phyloP scores from a whole-genome alignment of 164 flowering plant species.

The Macadamia tetraphylla region DNA sequence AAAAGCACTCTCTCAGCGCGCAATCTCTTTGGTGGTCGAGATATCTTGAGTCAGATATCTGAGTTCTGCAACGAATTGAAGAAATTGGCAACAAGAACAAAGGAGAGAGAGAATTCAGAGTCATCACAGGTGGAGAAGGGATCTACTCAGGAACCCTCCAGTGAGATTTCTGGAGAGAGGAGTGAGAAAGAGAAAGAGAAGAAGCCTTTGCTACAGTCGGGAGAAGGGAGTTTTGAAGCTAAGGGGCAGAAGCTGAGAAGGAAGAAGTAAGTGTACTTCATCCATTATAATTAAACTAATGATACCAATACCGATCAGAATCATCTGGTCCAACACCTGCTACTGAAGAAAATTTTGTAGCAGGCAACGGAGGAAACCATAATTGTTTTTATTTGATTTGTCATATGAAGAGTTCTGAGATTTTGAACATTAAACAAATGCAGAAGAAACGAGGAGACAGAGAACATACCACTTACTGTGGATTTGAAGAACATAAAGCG shows the following conservation, averaged over 20 bases:
- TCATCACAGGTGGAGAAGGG: constrained; percentile 6
- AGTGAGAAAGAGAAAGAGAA: constrained; percentile 26
- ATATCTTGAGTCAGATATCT: constrained; percentile 60
- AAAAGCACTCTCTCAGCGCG: constrained; percentile 63
- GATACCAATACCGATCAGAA: too few relatives aligned
- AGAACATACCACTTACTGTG: constrained; percentile 36
- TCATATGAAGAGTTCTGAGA: background rate
- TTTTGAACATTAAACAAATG: background rate
- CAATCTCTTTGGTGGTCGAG: constrained; percentile 64
- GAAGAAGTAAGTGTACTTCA: constrained; percentile 27
- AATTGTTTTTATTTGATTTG: too few relatives aligned
- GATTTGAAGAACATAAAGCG: constrained; percentile 33
- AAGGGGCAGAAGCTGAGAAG: constrained; percentile 23
- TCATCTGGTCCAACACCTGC: too few relatives aligned
- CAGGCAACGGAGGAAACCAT: too few relatives aligned
- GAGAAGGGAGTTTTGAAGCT: constrained; percentile 29
- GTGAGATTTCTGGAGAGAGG: constrained; percentile 4
- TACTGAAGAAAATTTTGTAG: too few relatives aligned
- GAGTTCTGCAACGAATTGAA: constrained; percentile 84
- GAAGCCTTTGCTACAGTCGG: constrained; percentile 42
- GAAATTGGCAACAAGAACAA: constrained; percentile 53
- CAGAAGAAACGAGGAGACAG: constrained; percentile 43
- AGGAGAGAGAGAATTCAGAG: constrained; percentile 39
- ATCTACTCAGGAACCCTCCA: too few relatives aligned
- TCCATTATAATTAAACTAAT: too few relatives aligned